Percentiles rank a stretch among this genome's conserved stretches.
Conservation (phyloP, 176 grass and related monocot species). For the Eleusine coracana region DNA sequence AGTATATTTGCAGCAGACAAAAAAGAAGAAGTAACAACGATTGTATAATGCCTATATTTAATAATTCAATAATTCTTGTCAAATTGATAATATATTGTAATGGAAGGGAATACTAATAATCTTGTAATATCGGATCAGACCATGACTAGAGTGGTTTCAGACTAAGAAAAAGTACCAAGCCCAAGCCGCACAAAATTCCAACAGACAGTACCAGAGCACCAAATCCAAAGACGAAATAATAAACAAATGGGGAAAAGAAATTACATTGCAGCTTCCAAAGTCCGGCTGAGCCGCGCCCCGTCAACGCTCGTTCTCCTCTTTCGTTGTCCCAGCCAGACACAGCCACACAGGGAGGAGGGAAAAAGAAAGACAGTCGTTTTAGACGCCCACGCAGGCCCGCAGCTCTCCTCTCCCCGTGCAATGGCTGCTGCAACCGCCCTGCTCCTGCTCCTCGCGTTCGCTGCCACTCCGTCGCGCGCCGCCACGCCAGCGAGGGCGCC, state of each 20-base stretch:
- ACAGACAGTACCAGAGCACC: too few relatives aligned
- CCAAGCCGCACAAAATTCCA: too few relatives aligned
- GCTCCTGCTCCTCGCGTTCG: constrained; percentile 14
- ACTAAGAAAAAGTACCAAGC: too few relatives aligned
- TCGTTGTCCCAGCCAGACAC: not conserved
- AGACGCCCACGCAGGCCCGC: not conserved
- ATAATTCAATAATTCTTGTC: too few relatives aligned
- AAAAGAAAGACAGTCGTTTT: not conserved
- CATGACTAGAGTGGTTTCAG: too few relatives aligned
- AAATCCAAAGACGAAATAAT: not conserved
- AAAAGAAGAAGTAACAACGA: too few relatives aligned
- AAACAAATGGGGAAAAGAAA: not conserved
- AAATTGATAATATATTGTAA: too few relatives aligned
- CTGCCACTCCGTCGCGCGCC: constrained; percentile 14
- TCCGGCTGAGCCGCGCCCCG: not conserved
- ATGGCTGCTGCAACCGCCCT: constrained; percentile 23
- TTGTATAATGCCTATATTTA: too few relatives aligned
- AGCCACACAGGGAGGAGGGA: too few relatives aligned
- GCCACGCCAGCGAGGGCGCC: constrained; percentile 32
- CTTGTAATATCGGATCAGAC: too few relatives aligned
- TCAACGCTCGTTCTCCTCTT: not conserved
- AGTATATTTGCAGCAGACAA: too few relatives aligned
- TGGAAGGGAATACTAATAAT: too few relatives aligned
- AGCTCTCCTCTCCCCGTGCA: not conserved
- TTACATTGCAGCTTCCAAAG: not conserved